A percentile compares a stretch with the other conserved stretches of the same genome.
Evolutionary conservation across 192 early-diverging fungal species (phyloP).

Genomic region (Coemansia sp.): DNA sequence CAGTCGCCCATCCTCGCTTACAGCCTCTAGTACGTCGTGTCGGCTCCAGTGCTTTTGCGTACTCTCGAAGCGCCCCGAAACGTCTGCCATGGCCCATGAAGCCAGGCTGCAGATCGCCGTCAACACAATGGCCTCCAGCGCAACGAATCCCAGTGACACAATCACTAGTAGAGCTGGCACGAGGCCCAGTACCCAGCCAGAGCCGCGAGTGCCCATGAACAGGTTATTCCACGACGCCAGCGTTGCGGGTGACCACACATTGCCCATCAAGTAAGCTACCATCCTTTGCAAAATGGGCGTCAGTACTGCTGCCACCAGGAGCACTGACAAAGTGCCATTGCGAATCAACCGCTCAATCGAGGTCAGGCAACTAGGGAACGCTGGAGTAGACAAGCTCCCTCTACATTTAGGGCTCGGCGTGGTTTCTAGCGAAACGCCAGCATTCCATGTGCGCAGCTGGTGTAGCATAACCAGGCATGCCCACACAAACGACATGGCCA

Average conservation of each 20-base stretch:
- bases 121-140: slow-evolving; percentile 33
- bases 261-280: slow-evolving; percentile 18
- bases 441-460: slow-evolving; percentile 45
- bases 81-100: slow-evolving; percentile 8
- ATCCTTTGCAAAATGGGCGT: slow-evolving; percentile 35
- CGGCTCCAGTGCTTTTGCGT: slow-evolving; percentile 10
- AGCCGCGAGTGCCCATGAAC: slow-evolving; percentile 53
- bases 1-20: slow-evolving; percentile 8
- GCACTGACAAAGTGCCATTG: slow-evolving; percentile 27
- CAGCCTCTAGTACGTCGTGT: slow-evolving; percentile 3
- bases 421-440: neutral
- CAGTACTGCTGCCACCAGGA: slow-evolving; percentile 20
- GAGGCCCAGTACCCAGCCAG: slow-evolving; percentile 23
- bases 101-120: slow-evolving; percentile 16
- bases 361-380: slow-evolving; percentile 38
- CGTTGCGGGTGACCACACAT: slow-evolving; percentile 24
- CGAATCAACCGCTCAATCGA: slow-evolving; percentile 46
- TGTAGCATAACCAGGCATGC: slow-evolving; percentile 59
- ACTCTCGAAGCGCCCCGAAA: slow-evolving; percentile 4
- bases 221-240: slow-evolving; percentile 42
- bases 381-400: neutral
- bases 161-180: slow-evolving; percentile 36
- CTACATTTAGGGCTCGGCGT: neutral
- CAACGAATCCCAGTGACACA: slow-evolving; percentile 44
- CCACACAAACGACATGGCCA: slow-evolving; percentile 70